Percentiles rank a stretch among this genome's conserved stretches.
Evolutionary conservation across 2,329 filamentous ascomycete species (phyloP).

Genomic region (Cladosporium sp.): DNA sequence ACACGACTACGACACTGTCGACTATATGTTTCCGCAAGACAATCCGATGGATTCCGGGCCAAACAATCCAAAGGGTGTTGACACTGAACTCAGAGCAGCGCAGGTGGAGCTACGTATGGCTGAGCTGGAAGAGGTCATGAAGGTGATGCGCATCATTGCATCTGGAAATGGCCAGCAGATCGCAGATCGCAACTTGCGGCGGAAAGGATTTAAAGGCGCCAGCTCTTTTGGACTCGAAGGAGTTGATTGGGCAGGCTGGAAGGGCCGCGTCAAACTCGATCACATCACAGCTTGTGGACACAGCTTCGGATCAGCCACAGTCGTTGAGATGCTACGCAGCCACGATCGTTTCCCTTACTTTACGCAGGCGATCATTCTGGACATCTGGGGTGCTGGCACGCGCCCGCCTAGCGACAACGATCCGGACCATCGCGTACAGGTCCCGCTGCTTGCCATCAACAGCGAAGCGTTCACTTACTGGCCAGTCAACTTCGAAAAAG

Average conservation of each 20-base stretch:
- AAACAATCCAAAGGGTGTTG: slow-evolving; percentile 61
- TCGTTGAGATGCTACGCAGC: slow-evolving; percentile 61
- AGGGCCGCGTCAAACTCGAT: slow-evolving; percentile 56
- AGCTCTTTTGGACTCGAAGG: slow-evolving; percentile 61
- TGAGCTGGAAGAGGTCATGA: slow-evolving; percentile 66
- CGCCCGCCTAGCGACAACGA: slow-evolving; percentile 44
- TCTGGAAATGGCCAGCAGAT: slow-evolving; percentile 57
- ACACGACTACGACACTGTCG: slow-evolving; percentile 37
- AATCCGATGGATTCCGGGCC: slow-evolving; percentile 52
- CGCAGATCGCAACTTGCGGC: slow-evolving; percentile 56
- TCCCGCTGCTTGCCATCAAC: slow-evolving; percentile 65
- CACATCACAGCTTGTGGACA: slow-evolving; percentile 66
- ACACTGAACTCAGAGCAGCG: slow-evolving; percentile 60
- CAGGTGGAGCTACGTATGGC: slow-evolving; percentile 65
- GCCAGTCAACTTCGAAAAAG: slow-evolving; percentile 63
- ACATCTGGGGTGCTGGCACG: slow-evolving; percentile 62
- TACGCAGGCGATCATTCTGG: slow-evolving; percentile 66
- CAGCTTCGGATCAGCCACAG: slow-evolving; percentile 67
- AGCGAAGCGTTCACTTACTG: slow-evolving; percentile 72
- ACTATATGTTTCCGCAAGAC: slow-evolving; percentile 65
- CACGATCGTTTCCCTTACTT: slow-evolving; percentile 58
- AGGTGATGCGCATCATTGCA: slow-evolving; percentile 58
- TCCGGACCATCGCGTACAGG: slow-evolving; percentile 49
- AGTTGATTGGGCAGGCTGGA: slow-evolving; percentile 60
- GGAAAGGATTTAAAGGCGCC: slow-evolving; percentile 60